These are phyloP conservation scores for Halteria grandinella DNA, from an alignment of 73 alveolate genomes.

Conservation along the genomic window DNA sequence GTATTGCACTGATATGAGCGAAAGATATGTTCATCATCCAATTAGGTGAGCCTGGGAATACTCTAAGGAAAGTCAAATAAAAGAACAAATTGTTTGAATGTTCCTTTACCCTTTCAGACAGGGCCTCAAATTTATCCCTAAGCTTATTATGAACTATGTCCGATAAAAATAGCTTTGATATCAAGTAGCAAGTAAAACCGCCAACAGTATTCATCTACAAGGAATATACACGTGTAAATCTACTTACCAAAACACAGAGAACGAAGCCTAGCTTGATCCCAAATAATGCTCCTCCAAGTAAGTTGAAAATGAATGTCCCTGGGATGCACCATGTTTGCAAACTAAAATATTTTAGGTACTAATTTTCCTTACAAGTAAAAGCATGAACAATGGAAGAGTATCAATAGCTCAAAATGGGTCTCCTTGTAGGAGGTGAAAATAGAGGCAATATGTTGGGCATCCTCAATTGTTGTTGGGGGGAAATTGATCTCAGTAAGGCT, in stretches of 20 bases:
- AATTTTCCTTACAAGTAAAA: conserved; percentile 54
- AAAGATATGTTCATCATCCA: conserved; percentile 77
- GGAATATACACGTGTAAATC: not conserved
- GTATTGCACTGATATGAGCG: conserved; percentile 62
- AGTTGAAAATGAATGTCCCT: conserved; percentile 74
- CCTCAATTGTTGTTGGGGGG: conserved; percentile 55
- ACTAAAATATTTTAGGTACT: not conserved
- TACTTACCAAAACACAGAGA: conserved; percentile 51
- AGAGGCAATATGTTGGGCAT: conserved; percentile 64
- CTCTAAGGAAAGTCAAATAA: conserved; percentile 68
- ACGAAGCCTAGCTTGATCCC: conserved; percentile 64
- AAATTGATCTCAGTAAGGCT: too few relatives aligned
- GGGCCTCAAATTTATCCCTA: conserved; percentile 18
- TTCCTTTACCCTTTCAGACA: conserved; percentile 48
- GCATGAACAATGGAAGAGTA: conserved; percentile 49
- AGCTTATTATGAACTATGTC: conserved; percentile 58
- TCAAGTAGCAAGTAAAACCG: conserved; percentile 60
- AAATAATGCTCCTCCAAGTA: conserved; percentile 75
- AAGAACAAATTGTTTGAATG: conserved; percentile 68
- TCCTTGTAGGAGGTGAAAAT: conserved; percentile 43
- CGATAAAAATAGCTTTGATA: conserved; percentile 58
- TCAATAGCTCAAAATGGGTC: conserved; percentile 43
- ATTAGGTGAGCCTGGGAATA: conserved; percentile 81
- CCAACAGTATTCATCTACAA: conserved; percentile 65
- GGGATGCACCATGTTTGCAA: conserved; percentile 80